Percentiles rank a stretch among this genome's conserved stretches.
Evolutionary conservation across 768 basidiomycete genomes (phyloP).

Genomic region (Lactifluus echinatus): DNA sequence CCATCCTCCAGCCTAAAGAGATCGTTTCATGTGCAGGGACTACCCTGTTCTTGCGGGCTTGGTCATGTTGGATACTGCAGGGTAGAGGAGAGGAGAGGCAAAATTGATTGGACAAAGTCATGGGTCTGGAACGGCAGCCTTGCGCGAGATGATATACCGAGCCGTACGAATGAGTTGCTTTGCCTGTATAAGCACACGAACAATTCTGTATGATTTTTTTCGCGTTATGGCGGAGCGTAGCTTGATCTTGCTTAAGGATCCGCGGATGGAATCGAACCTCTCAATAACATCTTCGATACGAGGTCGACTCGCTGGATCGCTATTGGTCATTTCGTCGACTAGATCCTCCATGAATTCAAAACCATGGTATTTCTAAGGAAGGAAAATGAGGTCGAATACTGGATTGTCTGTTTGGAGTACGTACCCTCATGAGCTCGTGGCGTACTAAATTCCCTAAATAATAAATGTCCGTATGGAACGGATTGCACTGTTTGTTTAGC

Average conservation of each 20-base stretch:
- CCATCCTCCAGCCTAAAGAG: neutral
- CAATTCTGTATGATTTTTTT: neutral
- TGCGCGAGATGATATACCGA: neutral
- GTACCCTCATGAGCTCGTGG: constrained; percentile 24
- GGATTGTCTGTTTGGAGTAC: neutral
- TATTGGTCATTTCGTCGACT: constrained; percentile 23
- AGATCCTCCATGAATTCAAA: constrained; percentile 25
- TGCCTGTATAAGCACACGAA: neutral
- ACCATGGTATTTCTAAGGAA: constrained; percentile 20
- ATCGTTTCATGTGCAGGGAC: too few relatives aligned
- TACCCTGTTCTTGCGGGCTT: neutral
- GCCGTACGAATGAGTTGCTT: neutral
- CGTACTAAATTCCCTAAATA: constrained; percentile 29
- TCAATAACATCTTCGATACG: constrained; percentile 16
- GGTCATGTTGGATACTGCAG: neutral
- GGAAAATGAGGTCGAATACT: neutral
- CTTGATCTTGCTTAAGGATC: neutral
- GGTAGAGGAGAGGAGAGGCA: neutral
- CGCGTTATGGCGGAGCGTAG: constrained; percentile 7
- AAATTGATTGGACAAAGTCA: neutral
- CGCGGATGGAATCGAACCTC: neutral
- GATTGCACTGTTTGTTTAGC: constrained; percentile 25
- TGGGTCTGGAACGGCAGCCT: constrained; percentile 1
- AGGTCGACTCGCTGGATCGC: constrained; percentile 25
- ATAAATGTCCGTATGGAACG: constrained; percentile 31